Base-by-base conservation (phyloP, 352 stramenopile genomes). In the Globisporangium recalcitrans region DNA sequence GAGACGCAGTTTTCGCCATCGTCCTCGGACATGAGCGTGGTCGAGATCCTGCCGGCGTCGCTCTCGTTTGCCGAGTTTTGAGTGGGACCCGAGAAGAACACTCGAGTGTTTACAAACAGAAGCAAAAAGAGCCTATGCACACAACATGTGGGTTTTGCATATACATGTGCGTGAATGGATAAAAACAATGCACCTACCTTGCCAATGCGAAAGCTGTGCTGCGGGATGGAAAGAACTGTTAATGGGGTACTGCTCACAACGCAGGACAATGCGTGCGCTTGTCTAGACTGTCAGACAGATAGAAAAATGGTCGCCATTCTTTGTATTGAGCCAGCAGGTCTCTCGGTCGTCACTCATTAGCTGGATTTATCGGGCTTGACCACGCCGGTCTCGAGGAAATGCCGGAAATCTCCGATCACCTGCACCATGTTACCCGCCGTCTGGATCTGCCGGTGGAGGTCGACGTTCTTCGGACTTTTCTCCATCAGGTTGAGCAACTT, bases 381-480 rank as follows among this genome's bases (percentile, higher is more conserved):
- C 44, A 83, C 68, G 22, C 84, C 82, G 6, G 82, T 94, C 65
- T 91, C 82, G 24, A 94, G 72, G 62, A 92, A 94, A 57, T 91
- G 72, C 34, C 80, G 80, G 54, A 94, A 92, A 54, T 94, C 85
- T 52, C 82, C 82, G 52, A 92, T 82, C 38, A 94, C 80, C 67
- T 92, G 85, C 26, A 84, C 85, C 46, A 94, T 60, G 56, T 92
- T 91, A 64, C 85, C 85, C 34, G 85, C 85, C 10, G 83, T 91
- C 63, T 94, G 85, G 68, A 94, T 92, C 68, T 94, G 85, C 9
- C 85, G 82, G 74, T 94, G 85, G 46, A 92, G 61, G 66, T 94
- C 85, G 59, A 90, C 78, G 69, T 90, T 91, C 64, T 90, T 91
- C 16, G 78, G 82, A 52, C 69, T 85, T 64, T 91, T 92, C 72